Percentiles rank a stretch among this genome's conserved stretches.
These are phyloP conservation scores for Moniliella sp. DNA, from an alignment of 1,284 basidiomycete species.

Conservation along the genomic window DNA sequence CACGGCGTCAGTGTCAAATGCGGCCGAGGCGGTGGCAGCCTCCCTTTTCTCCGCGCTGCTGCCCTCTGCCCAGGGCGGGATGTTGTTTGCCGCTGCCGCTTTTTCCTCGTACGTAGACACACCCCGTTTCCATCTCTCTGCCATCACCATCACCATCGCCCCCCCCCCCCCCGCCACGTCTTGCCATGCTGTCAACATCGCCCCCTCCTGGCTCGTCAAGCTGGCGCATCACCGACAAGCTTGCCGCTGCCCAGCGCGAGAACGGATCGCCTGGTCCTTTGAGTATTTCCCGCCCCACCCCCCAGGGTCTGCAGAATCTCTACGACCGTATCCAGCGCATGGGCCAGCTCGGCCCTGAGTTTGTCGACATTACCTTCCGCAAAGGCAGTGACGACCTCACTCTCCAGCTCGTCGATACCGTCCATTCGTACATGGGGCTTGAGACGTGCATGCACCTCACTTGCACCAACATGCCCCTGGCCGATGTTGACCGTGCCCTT, in stretches of 20 bases:
- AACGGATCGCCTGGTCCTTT: constrained; percentile 42
- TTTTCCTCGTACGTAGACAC: too few species aligned
- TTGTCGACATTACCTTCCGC: constrained; percentile 50
- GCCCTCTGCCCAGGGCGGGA: too few species aligned
- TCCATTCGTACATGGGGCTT: constrained; percentile 31
- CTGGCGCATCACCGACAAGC: constrained; percentile 20
- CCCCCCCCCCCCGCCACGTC: too few species aligned
- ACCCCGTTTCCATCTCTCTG: too few species aligned
- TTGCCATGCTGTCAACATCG: too few species aligned
- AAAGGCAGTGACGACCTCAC: constrained; percentile 49
- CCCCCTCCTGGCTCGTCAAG: too few species aligned
- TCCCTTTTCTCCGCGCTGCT: too few species aligned
- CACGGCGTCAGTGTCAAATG: too few species aligned
- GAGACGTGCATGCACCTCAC: constrained; percentile 34
- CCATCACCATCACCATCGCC: too few species aligned
- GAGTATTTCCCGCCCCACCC: constrained; percentile 93
- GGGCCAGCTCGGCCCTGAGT: constrained; percentile 81
- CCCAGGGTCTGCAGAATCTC: too few species aligned
- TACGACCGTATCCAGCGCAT: constrained; percentile 91
- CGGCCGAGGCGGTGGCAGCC: too few species aligned
- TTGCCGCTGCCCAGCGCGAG: constrained; percentile 28
- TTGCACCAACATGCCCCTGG: constrained; percentile 49
- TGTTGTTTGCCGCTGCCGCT: too few species aligned
- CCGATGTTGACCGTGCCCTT: constrained; percentile 76
- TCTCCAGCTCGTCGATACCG: constrained; percentile 67